phyloP scores from a whole-genome alignment of 2,329 filamentous ascomycete species.

The Venturia oleaginea region DNA sequence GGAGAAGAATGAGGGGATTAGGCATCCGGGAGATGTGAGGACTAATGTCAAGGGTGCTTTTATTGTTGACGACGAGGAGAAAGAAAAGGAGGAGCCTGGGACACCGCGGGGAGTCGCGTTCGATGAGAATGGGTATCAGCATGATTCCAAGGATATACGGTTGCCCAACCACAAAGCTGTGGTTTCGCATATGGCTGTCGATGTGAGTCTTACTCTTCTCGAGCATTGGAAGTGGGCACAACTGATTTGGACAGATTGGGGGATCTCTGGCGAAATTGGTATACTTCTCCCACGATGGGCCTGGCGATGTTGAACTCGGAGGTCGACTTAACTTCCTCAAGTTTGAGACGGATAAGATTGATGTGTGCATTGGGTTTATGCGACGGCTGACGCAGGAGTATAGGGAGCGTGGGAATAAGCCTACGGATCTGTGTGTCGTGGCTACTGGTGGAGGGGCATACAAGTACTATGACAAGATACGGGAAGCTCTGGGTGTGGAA shows the following conservation, averaged over 20 bases:
- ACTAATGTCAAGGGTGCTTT: slow-evolving; percentile 97
- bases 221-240: neutral
- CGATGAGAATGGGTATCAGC: slow-evolving; percentile 47
- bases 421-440: slow-evolving; percentile 77
- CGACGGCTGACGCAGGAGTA: slow-evolving; percentile 76
- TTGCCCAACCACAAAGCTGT: slow-evolving; percentile 90
- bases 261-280: slow-evolving; percentile 93
- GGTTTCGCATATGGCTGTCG: slow-evolving; percentile 93
- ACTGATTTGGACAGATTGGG: slow-evolving; percentile 59
- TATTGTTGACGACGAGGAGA: slow-evolving; percentile 73
- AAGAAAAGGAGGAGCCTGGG: slow-evolving; percentile 24
- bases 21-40: slow-evolving; percentile 61
- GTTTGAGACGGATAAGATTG: slow-evolving; percentile 92
- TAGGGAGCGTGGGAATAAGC: slow-evolving; percentile 56
- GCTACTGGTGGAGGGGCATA: slow-evolving; percentile 92
- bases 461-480: slow-evolving; percentile 92
- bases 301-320: slow-evolving; percentile 53
- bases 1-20: slow-evolving; percentile 27
- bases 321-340: slow-evolving; percentile 90
- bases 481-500: slow-evolving; percentile 72
- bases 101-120: slow-evolving; percentile 29
- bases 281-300: slow-evolving; percentile 80
- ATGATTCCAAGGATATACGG: slow-evolving; percentile 88
- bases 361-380: slow-evolving; percentile 90
- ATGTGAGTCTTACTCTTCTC: slow-evolving; percentile 56